These are phyloP conservation scores for Stachybotrys chlorohalonatus DNA, from an alignment of 2,329 filamentous ascomycete genomes.

Conservation along the genomic window DNA sequence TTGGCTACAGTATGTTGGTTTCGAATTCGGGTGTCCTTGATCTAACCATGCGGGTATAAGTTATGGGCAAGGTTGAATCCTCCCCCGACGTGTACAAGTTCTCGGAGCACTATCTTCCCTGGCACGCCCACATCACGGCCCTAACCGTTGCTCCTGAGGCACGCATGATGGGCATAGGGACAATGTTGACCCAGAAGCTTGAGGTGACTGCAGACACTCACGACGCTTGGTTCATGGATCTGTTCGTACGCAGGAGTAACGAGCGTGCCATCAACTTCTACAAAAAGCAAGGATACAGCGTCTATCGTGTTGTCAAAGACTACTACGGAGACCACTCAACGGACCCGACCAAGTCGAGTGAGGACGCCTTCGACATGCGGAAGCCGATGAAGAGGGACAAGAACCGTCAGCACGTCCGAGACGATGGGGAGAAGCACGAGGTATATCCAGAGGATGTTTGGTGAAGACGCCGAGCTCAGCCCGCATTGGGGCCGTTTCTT, in stretches of 20 bases:
- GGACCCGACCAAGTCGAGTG: constrained; percentile 52
- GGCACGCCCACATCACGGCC: constrained; percentile 96
- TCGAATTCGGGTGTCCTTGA: not conserved
- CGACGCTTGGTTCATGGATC: constrained; percentile 87
- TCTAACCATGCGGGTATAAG: constrained; percentile 31
- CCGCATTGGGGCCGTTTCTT: too few relatives aligned
- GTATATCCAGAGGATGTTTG: constrained; percentile 84
- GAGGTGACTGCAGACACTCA: constrained; percentile 76
- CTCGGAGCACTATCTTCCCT: constrained; percentile 91
- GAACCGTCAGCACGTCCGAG: constrained; percentile 64
- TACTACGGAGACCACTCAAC: constrained; percentile 85
- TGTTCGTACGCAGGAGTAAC: constrained; percentile 89
- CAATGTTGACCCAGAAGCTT: constrained; percentile 69
- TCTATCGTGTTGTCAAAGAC: constrained; percentile 79
- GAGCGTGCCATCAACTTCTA: constrained; percentile 82
- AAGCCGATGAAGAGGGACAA: constrained; percentile 80
- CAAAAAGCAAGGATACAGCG: constrained; percentile 81
- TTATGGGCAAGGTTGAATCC: constrained; percentile 94
- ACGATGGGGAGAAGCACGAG: constrained; percentile 68
- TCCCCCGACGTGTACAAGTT: constrained; percentile 66
- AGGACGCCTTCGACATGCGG: constrained; percentile 96
- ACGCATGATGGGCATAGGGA: constrained; percentile 78
- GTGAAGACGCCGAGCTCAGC: constrained; percentile 27
- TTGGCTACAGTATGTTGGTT: constrained; percentile 69
- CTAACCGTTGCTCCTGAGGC: constrained; percentile 84